Percentiles rank a stretch among this genome's conserved stretches.
Evolutionary conservation across 768 basidiomycete species (phyloP).

Genomic region (Termitomyces sp.): DNA sequence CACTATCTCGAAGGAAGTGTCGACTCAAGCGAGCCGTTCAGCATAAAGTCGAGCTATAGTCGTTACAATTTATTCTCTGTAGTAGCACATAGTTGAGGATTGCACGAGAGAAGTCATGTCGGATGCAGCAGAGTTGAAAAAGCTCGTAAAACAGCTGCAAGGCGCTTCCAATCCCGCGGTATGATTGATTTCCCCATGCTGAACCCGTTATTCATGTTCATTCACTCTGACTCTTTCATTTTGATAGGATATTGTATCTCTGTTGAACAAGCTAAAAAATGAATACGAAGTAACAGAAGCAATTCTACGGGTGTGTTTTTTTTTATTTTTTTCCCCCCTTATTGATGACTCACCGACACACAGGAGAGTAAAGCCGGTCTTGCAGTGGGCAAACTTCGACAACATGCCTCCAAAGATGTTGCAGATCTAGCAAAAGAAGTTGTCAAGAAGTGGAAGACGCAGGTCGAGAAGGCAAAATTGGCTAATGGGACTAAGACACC

Average conservation of each 20-base stretch:
- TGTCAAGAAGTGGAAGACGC: slow-evolving; percentile 88
- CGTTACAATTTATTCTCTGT: slow-evolving; percentile 20
- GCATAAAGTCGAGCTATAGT: slow-evolving; percentile 15
- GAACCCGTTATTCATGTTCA: slow-evolving; percentile 29
- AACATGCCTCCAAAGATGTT: slow-evolving; percentile 66
- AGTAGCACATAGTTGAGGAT: slow-evolving; percentile 29
- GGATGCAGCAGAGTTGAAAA: slow-evolving; percentile 64
- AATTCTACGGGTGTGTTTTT: slow-evolving; percentile 62
- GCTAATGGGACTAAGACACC: slow-evolving; percentile 13
- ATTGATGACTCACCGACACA: slow-evolving; percentile 10
- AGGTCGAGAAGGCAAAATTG: slow-evolving; percentile 69
- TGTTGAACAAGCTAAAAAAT: slow-evolving; percentile 59
- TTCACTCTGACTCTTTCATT: slow-evolving; percentile 22
- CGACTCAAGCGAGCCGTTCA: slow-evolving; percentile 12
- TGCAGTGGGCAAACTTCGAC: slow-evolving; percentile 86
- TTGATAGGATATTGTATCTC: slow-evolving; percentile 55
- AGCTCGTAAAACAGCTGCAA: slow-evolving; percentile 77
- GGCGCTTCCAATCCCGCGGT: slow-evolving; percentile 53
- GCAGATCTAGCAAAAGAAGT: slow-evolving; percentile 84
- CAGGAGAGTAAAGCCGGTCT: slow-evolving; percentile 91
- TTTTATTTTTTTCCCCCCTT: slow-evolving; percentile 10
- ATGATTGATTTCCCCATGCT: slow-evolving; percentile 31
- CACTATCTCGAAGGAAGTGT: slow-evolving; percentile 11
- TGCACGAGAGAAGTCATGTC: slow-evolving; percentile 32
- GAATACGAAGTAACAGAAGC: slow-evolving; percentile 66